Conservation (phyloP, 148 eudicot genomes). For the Polygonum maritimum region DNA sequence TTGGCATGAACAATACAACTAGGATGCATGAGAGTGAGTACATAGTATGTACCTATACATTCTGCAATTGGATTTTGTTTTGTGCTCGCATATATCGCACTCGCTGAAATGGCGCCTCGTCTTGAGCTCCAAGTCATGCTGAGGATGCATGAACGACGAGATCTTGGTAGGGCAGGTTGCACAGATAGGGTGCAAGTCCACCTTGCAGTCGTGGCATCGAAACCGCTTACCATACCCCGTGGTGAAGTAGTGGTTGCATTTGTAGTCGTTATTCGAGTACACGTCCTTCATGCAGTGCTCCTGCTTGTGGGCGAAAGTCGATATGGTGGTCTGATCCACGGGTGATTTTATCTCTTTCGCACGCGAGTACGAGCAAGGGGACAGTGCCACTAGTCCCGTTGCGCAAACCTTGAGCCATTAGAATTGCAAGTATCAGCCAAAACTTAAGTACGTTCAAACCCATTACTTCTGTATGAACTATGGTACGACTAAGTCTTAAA, state of each 20-base stretch:
- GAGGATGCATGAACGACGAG: constrained; percentile 15
- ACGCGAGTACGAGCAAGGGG: neutral
- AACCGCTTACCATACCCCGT: neutral
- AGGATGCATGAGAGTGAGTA: no score
- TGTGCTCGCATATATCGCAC: constrained; percentile 2
- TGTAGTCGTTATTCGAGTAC: neutral
- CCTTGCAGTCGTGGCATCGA: neutral
- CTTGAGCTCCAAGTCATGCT: constrained; percentile 20
- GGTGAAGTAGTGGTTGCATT: constrained; percentile 9
- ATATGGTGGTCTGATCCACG: neutral
- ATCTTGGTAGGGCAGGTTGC: constrained; percentile 7
- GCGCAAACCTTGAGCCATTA: neutral
- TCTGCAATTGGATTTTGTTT: neutral
- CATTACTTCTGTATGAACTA: no score
- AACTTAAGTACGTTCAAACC: no score
- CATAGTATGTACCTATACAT: neutral
- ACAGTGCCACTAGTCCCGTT: neutral
- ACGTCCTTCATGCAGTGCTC: neutral
- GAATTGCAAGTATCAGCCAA: no score
- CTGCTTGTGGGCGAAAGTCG: neutral
- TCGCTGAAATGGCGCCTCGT: constrained; percentile 11
- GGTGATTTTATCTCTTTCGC: neutral
- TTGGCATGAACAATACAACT: no score
- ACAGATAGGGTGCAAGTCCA: constrained; percentile 5
- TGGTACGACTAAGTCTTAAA: no score